Conservation (phyloP, 2,329 filamentous ascomycete genomes). For the Diaporthe longicolla region DNA sequence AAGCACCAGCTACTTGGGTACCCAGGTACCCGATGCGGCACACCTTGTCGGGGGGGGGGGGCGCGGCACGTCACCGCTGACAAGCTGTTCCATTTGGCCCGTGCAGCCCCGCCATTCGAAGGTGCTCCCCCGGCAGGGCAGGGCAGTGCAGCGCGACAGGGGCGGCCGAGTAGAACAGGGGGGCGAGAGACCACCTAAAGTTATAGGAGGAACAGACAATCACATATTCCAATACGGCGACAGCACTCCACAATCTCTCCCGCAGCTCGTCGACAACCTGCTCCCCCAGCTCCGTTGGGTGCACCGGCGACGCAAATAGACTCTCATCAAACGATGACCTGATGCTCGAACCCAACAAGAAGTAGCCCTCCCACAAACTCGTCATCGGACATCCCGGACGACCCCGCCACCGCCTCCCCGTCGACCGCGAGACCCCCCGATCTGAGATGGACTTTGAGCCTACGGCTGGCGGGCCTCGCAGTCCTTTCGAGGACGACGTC, state of each 20-base stretch:
- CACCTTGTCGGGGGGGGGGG: not conserved
- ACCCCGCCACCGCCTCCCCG: slow-evolving; percentile 33
- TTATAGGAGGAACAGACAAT: slow-evolving; percentile 10
- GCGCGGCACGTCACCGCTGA: slow-evolving; percentile 26
- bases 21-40: not conserved
- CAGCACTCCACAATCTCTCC: not conserved
- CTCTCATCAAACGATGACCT: slow-evolving; percentile 1
- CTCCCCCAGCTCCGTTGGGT: not conserved
- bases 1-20: not conserved
- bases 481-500: slow-evolving; percentile 49
- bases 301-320: not conserved
- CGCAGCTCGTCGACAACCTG: slow-evolving; percentile 1
- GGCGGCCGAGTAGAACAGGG: slow-evolving; percentile 18
- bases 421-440: slow-evolving; percentile 21
- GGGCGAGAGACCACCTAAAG: slow-evolving; percentile 19
- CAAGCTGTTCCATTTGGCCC: slow-evolving; percentile 14
- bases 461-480: slow-evolving; percentile 59
- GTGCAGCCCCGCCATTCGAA: slow-evolving; percentile 20
- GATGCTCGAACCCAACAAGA: slow-evolving; percentile 33
- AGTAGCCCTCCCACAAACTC: slow-evolving; percentile 13
- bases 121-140: slow-evolving; percentile 3
- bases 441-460: slow-evolving; percentile 73
- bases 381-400: slow-evolving; percentile 36
- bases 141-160: slow-evolving; percentile 16
- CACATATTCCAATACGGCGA: slow-evolving; percentile 1